Evolutionary conservation across 2,329 filamentous ascomycete species (phyloP).

Genomic region (Epichloe glyceriae): DNA sequence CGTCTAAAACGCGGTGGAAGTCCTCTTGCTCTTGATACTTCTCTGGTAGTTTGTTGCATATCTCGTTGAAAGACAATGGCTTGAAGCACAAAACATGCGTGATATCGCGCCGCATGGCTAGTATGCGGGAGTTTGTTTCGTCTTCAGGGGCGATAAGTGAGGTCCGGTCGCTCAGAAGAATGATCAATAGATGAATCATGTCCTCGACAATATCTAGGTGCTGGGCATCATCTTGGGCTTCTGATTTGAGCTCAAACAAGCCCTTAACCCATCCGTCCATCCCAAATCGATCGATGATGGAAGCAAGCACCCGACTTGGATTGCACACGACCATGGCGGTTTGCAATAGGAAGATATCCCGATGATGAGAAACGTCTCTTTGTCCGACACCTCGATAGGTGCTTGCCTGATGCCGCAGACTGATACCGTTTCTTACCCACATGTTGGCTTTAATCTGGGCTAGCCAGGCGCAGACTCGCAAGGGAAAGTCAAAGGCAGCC

Average conservation of each 20-base stretch:
- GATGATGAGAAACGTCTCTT: slow-evolving; percentile 83
- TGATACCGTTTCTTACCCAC: slow-evolving; percentile 98
- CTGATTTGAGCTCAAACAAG: slow-evolving; percentile 57
- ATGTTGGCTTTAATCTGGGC: slow-evolving; percentile 97
- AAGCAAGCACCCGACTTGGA: slow-evolving; percentile 70
- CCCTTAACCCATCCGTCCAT: slow-evolving; percentile 80
- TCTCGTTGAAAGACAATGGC: slow-evolving; percentile 85
- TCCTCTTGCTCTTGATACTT: slow-evolving; percentile 80
- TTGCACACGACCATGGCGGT: slow-evolving; percentile 80
- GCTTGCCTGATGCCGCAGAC: slow-evolving; percentile 84
- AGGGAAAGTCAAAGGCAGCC: slow-evolving; percentile 80
- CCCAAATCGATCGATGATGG: slow-evolving; percentile 83
- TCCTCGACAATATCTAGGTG: slow-evolving; percentile 91
- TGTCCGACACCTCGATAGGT: slow-evolving; percentile 85
- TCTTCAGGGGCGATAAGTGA: slow-evolving; percentile 59
- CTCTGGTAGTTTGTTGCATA: slow-evolving; percentile 75
- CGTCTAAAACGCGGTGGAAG: slow-evolving; percentile 70
- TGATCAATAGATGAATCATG: slow-evolving; percentile 84
- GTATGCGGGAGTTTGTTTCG: slow-evolving; percentile 49
- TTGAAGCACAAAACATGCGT: slow-evolving; percentile 93
- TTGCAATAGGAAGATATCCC: slow-evolving; percentile 89
- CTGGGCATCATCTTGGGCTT: slow-evolving; percentile 73
- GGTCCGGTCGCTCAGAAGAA: slow-evolving; percentile 78
- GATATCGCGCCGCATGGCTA: slow-evolving; percentile 76
- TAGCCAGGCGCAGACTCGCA: slow-evolving; percentile 90